Evolutionary conservation across 1,284 basidiomycete genomes (phyloP), one percentile per base, ranked within the genome.

Genomic region (Coniophora puteana): DNA sequence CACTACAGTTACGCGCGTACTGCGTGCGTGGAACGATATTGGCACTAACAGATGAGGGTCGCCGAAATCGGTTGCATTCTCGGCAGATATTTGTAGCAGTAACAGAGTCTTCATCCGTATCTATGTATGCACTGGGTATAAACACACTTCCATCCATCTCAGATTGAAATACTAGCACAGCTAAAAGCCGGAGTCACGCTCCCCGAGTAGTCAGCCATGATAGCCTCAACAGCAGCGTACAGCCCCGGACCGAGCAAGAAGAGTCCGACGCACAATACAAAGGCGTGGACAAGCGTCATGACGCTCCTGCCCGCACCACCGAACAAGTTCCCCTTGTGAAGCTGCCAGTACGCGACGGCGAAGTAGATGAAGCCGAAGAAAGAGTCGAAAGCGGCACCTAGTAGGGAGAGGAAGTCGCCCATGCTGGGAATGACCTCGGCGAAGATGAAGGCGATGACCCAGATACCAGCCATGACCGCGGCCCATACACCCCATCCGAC

Each of bases 241-340:
- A 38, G 20, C 5, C 36, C 36, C 5, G 36, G 36, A 16, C 36
- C 36, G 26, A 38, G 36, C 5, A 38, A 27, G 41, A 39, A 36
- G 12, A 41, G 21, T 7, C 32, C 40, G 17, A 7, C 5, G 16
- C 11, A 8, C 14, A 25, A 11, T 12, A 35, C 17, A 24, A 41
- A 21, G 11, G 24, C 20, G 30, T 35, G 16, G n/a, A 36, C 13
- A 10, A 24, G 24, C 12, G 31, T 24, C n/a, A 17, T 14, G 17
- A 36, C 10, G 16, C 16, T 10, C n/a, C 14, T 13, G 16, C n/a
- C 22, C 18, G 21, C 21, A 14, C 39, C 38, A 5, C 13, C 17
- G 20, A 20, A 34, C 31, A 36, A 27, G n/a, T 14, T 8, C 12
- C 23, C 22, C 22, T 32, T 18, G 16, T 28, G 13, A 8, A 38